A percentile compares a stretch with the other conserved stretches of the same genome.
phyloP scores from a whole-genome alignment of 2,329 filamentous ascomycete species.

The Alternaria alternata region DNA sequence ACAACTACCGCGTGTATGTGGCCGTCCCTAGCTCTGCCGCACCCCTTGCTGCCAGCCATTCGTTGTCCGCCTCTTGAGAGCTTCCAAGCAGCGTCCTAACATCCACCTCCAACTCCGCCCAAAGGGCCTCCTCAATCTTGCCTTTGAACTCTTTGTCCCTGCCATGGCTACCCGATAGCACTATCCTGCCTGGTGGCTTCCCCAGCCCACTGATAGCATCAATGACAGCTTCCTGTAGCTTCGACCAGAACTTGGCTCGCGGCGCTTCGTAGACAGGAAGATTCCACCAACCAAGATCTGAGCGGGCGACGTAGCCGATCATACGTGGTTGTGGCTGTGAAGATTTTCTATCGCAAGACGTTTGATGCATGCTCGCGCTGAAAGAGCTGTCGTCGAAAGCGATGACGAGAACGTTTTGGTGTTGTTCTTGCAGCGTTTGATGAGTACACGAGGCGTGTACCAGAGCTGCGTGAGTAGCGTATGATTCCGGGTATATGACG shows the following conservation, averaged over 20 bases:
- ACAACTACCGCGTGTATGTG: not conserved
- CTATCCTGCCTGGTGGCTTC: constrained; percentile 28
- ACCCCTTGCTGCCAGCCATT: constrained; percentile 32
- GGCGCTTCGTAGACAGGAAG: constrained; percentile 30
- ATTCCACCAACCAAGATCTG: constrained; percentile 37
- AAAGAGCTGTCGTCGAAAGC: constrained; percentile 40
- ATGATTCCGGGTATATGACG: constrained; percentile 23
- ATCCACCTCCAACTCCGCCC: constrained; percentile 31
- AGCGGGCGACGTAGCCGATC: constrained; percentile 16
- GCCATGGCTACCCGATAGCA: constrained; percentile 35
- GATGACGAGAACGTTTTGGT: constrained; percentile 33
- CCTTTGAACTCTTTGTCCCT: constrained; percentile 31
- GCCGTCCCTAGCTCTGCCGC: constrained; percentile 27
- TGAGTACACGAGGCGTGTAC: constrained; percentile 2
- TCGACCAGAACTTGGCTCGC: constrained; percentile 35
- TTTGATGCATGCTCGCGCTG: constrained; percentile 26
- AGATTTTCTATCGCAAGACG: constrained; percentile 13
- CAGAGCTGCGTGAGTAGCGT: constrained; percentile 8
- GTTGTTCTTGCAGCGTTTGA: not conserved
- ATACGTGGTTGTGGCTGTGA: constrained; percentile 15
- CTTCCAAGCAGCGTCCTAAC: constrained; percentile 23
- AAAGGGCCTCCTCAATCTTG: constrained; percentile 30
- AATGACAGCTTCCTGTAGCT: constrained; percentile 31
- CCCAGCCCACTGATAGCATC: constrained; percentile 18
- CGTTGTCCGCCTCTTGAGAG: constrained; percentile 14